Conservation (phyloP, 306 rosid species). For the Myrica gale region DNA sequence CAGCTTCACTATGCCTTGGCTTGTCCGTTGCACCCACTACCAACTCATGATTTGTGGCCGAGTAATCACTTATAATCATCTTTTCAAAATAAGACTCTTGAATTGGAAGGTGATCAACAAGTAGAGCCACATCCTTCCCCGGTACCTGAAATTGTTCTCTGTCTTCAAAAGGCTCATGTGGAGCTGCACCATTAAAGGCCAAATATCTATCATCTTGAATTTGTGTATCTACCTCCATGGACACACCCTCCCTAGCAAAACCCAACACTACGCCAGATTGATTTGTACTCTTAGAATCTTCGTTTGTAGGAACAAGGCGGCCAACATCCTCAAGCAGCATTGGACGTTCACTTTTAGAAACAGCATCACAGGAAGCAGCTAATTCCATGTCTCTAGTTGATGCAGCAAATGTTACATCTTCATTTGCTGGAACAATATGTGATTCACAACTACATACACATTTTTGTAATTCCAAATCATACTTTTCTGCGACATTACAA, state of each 20-base stretch:
- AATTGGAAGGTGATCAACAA: conserved; percentile 32
- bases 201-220: conserved; percentile 22
- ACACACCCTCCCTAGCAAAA: conserved; percentile 26
- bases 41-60: conserved; percentile 19
- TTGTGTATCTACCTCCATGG: conserved; percentile 32
- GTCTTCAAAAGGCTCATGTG: conserved; percentile 28
- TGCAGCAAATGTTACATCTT: conserved; percentile 16
- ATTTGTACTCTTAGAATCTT: conserved; percentile 25
- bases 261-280: conserved; percentile 28
- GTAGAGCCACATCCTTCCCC: conserved; percentile 31
- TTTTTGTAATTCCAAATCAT: conserved; percentile 25
- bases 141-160: conserved; percentile 26
- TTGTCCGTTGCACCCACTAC: conserved; percentile 44
- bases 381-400: conserved; percentile 19
- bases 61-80: conserved; percentile 28
- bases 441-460: conserved; percentile 22
- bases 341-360: conserved; percentile 30
- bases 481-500: conserved; percentile 22
- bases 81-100: conserved; percentile 26
- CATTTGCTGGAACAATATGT: conserved; percentile 26
- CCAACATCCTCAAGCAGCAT: conserved; percentile 23
- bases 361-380: conserved; percentile 24
- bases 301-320: conserved; percentile 21
- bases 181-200: conserved; percentile 20
- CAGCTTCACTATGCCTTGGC: conserved; percentile 32